Percentiles rank a stretch among this genome's conserved stretches.
phyloP scores from a whole-genome alignment of 768 basidiomycete species.

The Termitomyces sp. region DNA sequence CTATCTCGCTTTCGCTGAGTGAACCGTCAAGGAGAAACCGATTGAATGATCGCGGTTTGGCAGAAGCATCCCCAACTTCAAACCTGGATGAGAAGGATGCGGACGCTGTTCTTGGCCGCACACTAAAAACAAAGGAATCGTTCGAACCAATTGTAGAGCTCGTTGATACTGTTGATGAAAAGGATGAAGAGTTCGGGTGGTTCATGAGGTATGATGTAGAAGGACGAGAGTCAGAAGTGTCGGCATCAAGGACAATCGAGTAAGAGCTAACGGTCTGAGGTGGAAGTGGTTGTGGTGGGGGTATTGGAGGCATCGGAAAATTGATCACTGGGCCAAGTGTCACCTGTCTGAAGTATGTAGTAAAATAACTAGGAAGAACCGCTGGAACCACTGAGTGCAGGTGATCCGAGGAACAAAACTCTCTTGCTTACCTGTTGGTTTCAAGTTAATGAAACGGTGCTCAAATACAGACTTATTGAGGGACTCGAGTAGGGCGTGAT shows the following conservation, averaged over 20 bases:
- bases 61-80: slow-evolving; percentile 18
- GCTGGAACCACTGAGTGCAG: slow-evolving; percentile 30
- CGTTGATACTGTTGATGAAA: slow-evolving; percentile 44
- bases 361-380: slow-evolving; percentile 63
- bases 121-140: slow-evolving; percentile 20
- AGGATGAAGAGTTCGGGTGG: slow-evolving; percentile 45
- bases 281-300: slow-evolving; percentile 55
- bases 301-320: slow-evolving; percentile 67
- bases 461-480: slow-evolving; percentile 64
- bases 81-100: slow-evolving; percentile 26
- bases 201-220: slow-evolving; percentile 31
- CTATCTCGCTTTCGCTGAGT: slow-evolving; percentile 35
- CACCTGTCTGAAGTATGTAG: slow-evolving; percentile 66
- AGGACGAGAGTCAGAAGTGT: slow-evolving; percentile 27
- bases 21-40: slow-evolving; percentile 45
- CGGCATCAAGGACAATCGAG: slow-evolving; percentile 29
- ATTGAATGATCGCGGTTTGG: slow-evolving; percentile 21
- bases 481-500: slow-evolving; percentile 66
- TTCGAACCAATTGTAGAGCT: slow-evolving; percentile 23
- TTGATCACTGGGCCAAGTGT: slow-evolving; percentile 53
- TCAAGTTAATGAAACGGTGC: slow-evolving; percentile 66
- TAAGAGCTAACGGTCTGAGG: slow-evolving; percentile 38
- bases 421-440: slow-evolving; percentile 51
- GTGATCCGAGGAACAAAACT: not conserved
- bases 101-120: slow-evolving; percentile 25